Evolutionary conservation across 495 filamentous ascomycete species (phyloP), one percentile per base, ranked within the genome.

Genomic region (Talaromyces nanjingensis): DNA sequence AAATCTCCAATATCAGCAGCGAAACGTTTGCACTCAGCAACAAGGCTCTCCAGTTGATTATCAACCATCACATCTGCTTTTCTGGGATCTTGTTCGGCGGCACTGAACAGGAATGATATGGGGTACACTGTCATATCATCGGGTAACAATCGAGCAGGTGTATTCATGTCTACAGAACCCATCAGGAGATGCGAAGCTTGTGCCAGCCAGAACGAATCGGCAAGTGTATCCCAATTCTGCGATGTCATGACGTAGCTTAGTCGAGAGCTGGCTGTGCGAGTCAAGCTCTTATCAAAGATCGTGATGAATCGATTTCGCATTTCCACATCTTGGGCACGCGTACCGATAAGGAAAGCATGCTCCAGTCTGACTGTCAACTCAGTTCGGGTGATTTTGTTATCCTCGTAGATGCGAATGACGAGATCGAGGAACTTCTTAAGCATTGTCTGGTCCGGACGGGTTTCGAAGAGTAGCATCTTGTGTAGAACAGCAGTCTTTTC

Each of bases 201-300:
- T 29, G 91, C 86, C 18, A 99, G 81, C 96, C 96, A 99, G 78
- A 93, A 99, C 7, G 89, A 96, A 64, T 99, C 94, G 4, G 84
- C 85, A 39, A 99, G 81, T 0, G 90, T 93, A 71, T 97, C 96
- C 96, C 96, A 99, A 68, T 97, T 97, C 72, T 99, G 96, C n/a
- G 87, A 89, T 4, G 86, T 83, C 56, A 99, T 79, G 6, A 98
- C 89, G 75, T 97, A 98, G 64, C 86, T 88, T 20, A 98, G 77
- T 49, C 96, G 85, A 53, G 88, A 89, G 70, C 89, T 96, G 9
- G 92, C 91, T 22, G 91, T 88, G 63, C 91, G 90, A 4, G 91
- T 92, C 64, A 97, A 78, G 72, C 90, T 96, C 68, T 87, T 87
- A 75, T 98, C 93, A 64, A 98, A 97, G 65, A 99, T 96, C 24